Evolutionary conservation across 257 asterid species (phyloP).

Genomic region (Plectranthus barbatus): DNA sequence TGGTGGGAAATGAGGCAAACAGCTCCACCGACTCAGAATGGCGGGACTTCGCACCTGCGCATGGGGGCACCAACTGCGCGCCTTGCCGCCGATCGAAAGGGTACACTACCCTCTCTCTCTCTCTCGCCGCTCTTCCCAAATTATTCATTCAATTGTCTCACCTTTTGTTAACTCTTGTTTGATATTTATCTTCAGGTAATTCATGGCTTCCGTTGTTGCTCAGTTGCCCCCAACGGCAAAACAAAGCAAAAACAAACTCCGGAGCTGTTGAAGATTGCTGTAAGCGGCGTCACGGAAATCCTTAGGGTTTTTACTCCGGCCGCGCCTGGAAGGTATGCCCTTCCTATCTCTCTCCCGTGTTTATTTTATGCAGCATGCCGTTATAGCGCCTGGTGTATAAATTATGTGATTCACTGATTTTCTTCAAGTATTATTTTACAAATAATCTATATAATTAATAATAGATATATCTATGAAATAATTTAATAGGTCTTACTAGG

Average conservation of each 20-base stretch:
- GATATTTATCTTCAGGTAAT: slow-evolving; percentile 16
- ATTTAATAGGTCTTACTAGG: too few relatives aligned
- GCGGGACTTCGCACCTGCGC: slow-evolving; percentile 17
- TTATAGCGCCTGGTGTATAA: too few relatives aligned
- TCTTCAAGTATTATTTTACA: too few relatives aligned
- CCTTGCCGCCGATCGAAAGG: slow-evolving; percentile 6
- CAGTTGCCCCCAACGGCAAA: slow-evolving; percentile 28
- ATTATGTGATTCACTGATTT: too few relatives aligned
- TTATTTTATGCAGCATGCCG: neutral
- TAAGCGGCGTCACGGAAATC: slow-evolving; percentile 52
- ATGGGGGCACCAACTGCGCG: slow-evolving; percentile 1
- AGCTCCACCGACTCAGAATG: slow-evolving; percentile 9
- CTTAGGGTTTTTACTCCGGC: slow-evolving; percentile 46
- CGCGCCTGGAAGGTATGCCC: slow-evolving; percentile 19
- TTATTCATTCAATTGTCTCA: too few relatives aligned
- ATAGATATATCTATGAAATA: too few relatives aligned
- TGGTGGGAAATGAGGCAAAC: neutral
- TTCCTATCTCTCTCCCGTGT: neutral
- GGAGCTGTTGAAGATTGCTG: slow-evolving; percentile 46
- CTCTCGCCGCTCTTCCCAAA: neutral
- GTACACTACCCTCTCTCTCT: neutral
- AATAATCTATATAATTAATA: too few relatives aligned
- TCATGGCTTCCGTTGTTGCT: slow-evolving; percentile 41
- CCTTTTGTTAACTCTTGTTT: neutral
- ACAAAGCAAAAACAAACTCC: slow-evolving; percentile 38